Base-by-base conservation (phyloP, 176 grass and related monocot genomes). In the Pontederia crassipes region DNA sequence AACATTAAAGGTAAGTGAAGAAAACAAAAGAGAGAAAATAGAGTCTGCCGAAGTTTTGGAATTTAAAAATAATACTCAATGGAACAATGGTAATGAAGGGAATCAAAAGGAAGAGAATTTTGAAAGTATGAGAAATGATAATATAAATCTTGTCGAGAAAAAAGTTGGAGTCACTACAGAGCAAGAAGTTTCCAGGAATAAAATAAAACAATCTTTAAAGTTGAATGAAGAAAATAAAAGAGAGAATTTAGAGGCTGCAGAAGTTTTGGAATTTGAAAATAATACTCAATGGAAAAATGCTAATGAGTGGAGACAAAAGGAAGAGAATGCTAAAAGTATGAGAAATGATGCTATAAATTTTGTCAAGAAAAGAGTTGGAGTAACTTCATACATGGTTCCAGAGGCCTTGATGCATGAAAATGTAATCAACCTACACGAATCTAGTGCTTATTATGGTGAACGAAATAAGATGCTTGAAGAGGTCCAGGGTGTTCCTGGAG, bases 1-100 rank as follows among this genome's bases (percentile, higher is more conserved):
- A 57, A 78, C 17, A 62, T 48, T 54, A 46, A 75, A 57, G 28
- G 68, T 69, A 17, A 45, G 9, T 49, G 49, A 69, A 50, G 27
- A 65, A 14, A 72, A 74, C 28, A 66, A 81, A 74, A 80, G 29
- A 73, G 80, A 66, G 40, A 78, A 60, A 66, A 69, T 49, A 58
- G 54, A 59, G 27, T 45, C 32, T 61, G 51, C 49, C 66, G 68
- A 64, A 66, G 75, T 61, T 51, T 51, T 68, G 78, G 75, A 71
- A 55, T 52, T 53, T 28, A 60, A 57, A 66, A 57, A 35, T 57
- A 53, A 45, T 55, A 24, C 20, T 24, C 20, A 0, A 24, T 24
- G 20, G 20, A 24, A 24, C 20, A 24, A 24, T 24, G 20, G 20
- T 64, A 66, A 48, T 40, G 65, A 45, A 58, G 66, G 45, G 35